Evolutionary conservation across 2,329 filamentous ascomycete genomes (phyloP), one percentile per base, ranked within the genome.

Genomic region (Cercospora citrullina): DNA sequence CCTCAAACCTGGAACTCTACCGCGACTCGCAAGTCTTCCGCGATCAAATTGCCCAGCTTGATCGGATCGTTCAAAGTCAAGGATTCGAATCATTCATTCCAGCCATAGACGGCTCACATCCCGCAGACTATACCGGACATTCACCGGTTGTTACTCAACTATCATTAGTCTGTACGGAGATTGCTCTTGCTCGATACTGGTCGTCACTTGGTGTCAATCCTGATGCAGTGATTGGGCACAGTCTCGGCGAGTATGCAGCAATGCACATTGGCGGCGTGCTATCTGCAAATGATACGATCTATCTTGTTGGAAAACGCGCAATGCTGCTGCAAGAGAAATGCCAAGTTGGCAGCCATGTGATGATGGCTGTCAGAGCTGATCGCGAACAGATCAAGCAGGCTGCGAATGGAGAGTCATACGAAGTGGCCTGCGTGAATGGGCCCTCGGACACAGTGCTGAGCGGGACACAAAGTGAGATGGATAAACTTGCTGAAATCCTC

Each of bases 171-270:
- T 80, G 75, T 62, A 63, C 81, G 1, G 75, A 85, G 69, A 82
- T 86, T 60, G 81, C 80, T n/a, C 72, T 83, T 14, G 60, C 69
- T 5, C 59, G 69, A 16, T 68, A 73, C 36, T 73, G 70, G 72
- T 59, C 42, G 0, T 75, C 76, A 1, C 71, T 81, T 4, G 76
- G 77, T 14, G 60, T 79, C 10, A 60, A 61, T 33, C 76, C 78
- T 1, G 60, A 63, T 12, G 65, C 69, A 1, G 75, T 78, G 3
- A 63, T 77, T 8, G 78, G 78, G 0, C 77, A 79, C 60, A 74
- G 75, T 63, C 71, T 82, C 2, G 80, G 80, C 31, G 79, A 81
- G 63, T 82, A 80, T 67, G 78, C 79, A 4, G 80, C 80, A 7
- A 63, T 82, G 5, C 60, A 76, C 62, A 71, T 71, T 5, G 75